Evolutionary conservation across 2,329 filamentous ascomycete species (phyloP), one percentile per base, ranked within the genome.

Genomic region (Lojkania enalia): DNA sequence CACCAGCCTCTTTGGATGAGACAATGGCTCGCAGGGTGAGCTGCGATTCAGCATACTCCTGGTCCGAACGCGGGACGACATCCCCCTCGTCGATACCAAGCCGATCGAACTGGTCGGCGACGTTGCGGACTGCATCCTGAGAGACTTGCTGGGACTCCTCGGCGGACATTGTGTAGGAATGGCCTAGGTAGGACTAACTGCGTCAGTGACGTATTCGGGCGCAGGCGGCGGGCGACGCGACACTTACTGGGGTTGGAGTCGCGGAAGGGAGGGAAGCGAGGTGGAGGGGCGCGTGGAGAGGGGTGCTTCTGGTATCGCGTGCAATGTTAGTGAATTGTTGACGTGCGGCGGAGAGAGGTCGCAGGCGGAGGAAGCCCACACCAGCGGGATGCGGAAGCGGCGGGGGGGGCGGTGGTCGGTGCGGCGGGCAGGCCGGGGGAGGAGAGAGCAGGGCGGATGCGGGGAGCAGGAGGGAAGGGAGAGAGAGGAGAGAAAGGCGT

Each of bases 1-100:
- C 90, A 67, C 94, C 94, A 48, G 94, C 94, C 75, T 99, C 94
- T 77, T 97, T 97, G 71, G 94, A 96, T 23, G 94, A 96, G 58
- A 99, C 94, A 69, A 99, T 96, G 61, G 94, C 94, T 70, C 94
- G 88, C 54, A 99, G 83, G 51, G 94, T 99, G 64, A 99, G 80
- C 74, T 95, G 88, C 40, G 91, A 85, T 70, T 90, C 84, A 39
- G 90, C 90, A 69, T 99, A 99, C 73, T 99, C 94, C 70, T 97
- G 91, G 61, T 99, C 94, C 47, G 92, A 95, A 77, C 92, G 94
- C 63, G 90, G 92, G 49, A 82, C 81, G 51, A 83, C 81, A 61
- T 92, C 89, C 57, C 88, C 87, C 58, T 94, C 87, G 52, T 73
- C 70, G 35, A 71, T 61, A 60, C 66, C 70, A 38, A 74, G 56